Percentiles rank a stretch among this genome's conserved stretches.
Evolutionary conservation across 208 protist species (phyloP).

Genomic region (Acanthamoeba triangularis): DNA sequence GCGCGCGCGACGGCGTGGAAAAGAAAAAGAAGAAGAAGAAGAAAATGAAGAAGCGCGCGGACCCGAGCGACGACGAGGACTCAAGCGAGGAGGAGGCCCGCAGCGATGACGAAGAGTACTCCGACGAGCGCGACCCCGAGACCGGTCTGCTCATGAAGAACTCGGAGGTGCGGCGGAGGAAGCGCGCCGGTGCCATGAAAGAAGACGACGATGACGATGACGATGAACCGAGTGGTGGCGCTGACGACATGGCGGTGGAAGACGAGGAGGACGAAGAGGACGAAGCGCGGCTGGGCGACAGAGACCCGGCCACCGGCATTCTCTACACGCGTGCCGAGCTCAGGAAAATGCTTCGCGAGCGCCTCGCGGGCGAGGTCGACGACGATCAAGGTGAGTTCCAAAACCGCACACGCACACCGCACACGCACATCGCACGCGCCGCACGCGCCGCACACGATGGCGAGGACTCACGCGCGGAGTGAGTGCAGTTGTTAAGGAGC

Average conservation of each 20-base stretch:
- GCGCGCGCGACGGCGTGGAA: neutral
- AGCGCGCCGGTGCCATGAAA: no score
- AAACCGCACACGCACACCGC: neutral
- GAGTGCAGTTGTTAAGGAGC: neutral
- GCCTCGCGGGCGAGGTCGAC: neutral
- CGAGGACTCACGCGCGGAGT: no score
- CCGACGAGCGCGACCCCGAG: conserved; percentile 33
- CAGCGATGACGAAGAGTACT: conserved; percentile 71
- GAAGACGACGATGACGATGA: neutral
- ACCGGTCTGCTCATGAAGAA: conserved; percentile 14
- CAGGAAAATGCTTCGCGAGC: neutral
- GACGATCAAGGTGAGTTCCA: neutral
- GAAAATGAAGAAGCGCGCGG: neutral
- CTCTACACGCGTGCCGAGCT: conserved; percentile 51
- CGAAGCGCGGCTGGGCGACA: neutral
- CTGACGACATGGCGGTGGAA: neutral
- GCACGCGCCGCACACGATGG: neutral
- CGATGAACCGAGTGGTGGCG: no score
- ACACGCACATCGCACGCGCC: no score
- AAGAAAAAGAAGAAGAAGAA: neutral
- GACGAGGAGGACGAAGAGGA: conserved; percentile 3
- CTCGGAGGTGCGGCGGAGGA: conserved; percentile 3
- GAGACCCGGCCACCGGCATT: conserved; percentile 48
- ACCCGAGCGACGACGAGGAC: neutral
- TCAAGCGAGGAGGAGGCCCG: neutral